phyloP scores from a whole-genome alignment of 2,329 filamentous ascomycete genomes.

The Fusarium sp. region DNA sequence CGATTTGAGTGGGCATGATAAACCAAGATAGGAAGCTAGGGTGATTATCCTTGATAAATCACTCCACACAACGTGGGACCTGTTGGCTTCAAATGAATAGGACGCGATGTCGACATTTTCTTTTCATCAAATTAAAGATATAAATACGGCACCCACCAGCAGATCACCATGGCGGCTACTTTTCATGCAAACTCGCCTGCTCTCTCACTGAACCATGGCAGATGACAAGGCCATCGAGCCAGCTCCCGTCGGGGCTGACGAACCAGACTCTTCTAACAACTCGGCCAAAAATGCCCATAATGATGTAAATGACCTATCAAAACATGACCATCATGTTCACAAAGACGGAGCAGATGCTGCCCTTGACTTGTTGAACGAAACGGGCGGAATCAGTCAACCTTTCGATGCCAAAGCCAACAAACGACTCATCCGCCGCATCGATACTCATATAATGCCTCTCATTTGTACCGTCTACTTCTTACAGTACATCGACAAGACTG shows the following conservation, averaged over 20 bases:
- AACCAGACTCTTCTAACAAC: background rate
- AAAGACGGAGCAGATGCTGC: constrained; percentile 24
- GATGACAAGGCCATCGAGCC: background rate
- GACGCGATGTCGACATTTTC: background rate
- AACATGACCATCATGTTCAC: background rate
- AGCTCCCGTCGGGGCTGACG: background rate
- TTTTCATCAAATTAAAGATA: background rate
- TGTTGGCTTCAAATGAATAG: no score
- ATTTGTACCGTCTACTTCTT: constrained; percentile 40
- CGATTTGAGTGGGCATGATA: background rate
- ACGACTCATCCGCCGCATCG: constrained; percentile 35
- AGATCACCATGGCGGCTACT: fast-evolving
- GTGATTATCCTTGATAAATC: background rate
- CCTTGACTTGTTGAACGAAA: constrained; percentile 29
- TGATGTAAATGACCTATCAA: background rate
- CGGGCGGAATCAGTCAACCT: constrained; percentile 11
- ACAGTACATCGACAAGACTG: constrained; percentile 43
- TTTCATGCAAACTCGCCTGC: background rate
- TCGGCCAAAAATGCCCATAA: background rate
- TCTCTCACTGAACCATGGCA: background rate
- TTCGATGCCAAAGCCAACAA: constrained; percentile 17
- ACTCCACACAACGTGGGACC: background rate
- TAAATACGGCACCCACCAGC: background rate
- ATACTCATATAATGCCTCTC: constrained; percentile 38
- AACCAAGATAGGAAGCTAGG: constrained; percentile 1